Evolutionary conservation across 495 filamentous ascomycete species (phyloP).

Genomic region (Annulohypoxylon stygium): DNA sequence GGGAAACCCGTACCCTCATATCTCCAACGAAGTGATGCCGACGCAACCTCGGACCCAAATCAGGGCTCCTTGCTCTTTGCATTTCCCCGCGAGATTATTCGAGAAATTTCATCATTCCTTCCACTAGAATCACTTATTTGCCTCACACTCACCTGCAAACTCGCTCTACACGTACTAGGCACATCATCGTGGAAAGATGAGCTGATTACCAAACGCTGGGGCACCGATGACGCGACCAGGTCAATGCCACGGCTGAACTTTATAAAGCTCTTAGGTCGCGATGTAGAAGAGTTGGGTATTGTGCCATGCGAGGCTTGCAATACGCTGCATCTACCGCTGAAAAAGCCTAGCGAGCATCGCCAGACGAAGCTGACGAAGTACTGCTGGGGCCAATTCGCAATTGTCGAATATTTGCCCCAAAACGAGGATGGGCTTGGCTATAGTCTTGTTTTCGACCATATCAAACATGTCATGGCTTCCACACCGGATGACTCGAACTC

Average conservation of each 20-base stretch:
- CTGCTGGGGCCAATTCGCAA: not conserved
- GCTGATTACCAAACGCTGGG: not conserved
- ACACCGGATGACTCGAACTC: not conserved
- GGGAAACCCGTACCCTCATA: not conserved
- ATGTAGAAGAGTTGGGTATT: not conserved
- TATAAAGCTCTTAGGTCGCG: not conserved
- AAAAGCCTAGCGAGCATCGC: slow-evolving; percentile 5
- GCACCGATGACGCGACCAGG: not conserved
- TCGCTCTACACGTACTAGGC: slow-evolving; percentile 1
- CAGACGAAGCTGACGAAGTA: slow-evolving; percentile 2
- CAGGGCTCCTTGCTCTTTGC: not conserved
- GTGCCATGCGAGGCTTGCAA: slow-evolving; percentile 6
- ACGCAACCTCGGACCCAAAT: slow-evolving; percentile 16
- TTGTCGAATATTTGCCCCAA: slow-evolving; percentile 4
- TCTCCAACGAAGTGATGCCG: not conserved
- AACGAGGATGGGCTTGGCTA: slow-evolving; percentile 3
- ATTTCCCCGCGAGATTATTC: slow-evolving; percentile 5
- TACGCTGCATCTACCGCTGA: slow-evolving; percentile 1
- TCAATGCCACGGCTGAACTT: not conserved
- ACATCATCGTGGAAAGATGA: slow-evolving; percentile 13
- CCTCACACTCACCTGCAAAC: slow-evolving; percentile 13
- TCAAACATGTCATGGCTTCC: not conserved
- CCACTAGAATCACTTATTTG: not conserved
- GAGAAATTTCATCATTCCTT: slow-evolving; percentile 7
- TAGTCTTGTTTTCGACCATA: slow-evolving; percentile 1